phyloP scores from a whole-genome alignment of 176 grass and related monocot species.

The Bothriochloa decipiens region DNA sequence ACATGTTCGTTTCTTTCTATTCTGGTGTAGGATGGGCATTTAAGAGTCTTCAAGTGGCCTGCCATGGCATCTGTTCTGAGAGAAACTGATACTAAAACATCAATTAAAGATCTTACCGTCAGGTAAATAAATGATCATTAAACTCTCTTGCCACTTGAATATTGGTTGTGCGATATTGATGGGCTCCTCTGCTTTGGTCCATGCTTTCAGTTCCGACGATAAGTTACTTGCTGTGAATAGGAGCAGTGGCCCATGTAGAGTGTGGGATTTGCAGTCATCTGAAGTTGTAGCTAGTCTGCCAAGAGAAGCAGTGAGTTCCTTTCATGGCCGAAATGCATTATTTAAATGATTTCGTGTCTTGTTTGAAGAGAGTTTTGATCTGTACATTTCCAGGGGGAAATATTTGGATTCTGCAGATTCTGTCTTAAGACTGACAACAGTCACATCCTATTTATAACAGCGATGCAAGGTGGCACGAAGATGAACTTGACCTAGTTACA shows the following conservation, averaged over 20 bases:
- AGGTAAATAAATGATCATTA: constrained; percentile 50
- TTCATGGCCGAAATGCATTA: not conserved
- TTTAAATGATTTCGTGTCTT: constrained; percentile 15
- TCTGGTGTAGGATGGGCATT: constrained; percentile 72
- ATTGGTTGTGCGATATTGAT: constrained; percentile 37
- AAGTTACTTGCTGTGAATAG: constrained; percentile 81
- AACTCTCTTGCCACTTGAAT: constrained; percentile 15
- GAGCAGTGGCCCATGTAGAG: constrained; percentile 75
- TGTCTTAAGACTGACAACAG: constrained; percentile 47
- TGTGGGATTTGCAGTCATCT: constrained; percentile 79
- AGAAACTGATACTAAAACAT: constrained; percentile 72
- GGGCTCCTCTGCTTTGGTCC: constrained; percentile 6
- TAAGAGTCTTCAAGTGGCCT: constrained; percentile 94
- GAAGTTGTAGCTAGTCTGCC: constrained; percentile 68
- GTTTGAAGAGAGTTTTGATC: constrained; percentile 38
- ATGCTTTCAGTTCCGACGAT: constrained; percentile 66
- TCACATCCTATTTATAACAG: constrained; percentile 66
- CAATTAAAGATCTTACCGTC: constrained; percentile 85
- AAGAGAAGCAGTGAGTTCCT: constrained; percentile 72
- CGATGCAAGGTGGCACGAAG: constrained; percentile 72
- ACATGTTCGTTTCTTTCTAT: constrained; percentile 21
- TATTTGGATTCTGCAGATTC: constrained; percentile 91
- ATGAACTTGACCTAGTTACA: constrained; percentile 38
- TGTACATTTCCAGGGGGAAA: constrained; percentile 77
- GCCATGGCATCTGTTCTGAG: constrained; percentile 65